phyloP scores from a whole-genome alignment of 1,139 yeast species.

The Pichia sp. region DNA sequence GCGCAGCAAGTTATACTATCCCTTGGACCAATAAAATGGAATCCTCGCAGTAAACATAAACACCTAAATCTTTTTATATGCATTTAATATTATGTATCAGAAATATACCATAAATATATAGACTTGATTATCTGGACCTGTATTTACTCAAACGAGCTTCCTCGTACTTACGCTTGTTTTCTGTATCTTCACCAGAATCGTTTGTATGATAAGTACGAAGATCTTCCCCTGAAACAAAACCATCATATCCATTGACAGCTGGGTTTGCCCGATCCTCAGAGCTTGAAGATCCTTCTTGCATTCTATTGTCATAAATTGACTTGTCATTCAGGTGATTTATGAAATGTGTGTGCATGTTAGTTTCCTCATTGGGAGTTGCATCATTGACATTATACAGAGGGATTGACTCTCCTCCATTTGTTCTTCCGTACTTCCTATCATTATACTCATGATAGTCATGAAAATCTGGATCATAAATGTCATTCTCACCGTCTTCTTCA shows the following conservation, averaged over 20 bases:
- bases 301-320: neutral
- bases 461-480: slow-evolving; percentile 2
- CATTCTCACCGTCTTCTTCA: slow-evolving; percentile 1
- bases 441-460: neutral
- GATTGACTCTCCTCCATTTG: neutral
- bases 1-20: too few species aligned
- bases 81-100: neutral
- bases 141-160: neutral
- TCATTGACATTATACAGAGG: neutral
- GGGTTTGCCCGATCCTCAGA: neutral
- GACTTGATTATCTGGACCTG: neutral
- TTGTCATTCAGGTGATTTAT: slow-evolving; percentile 1
- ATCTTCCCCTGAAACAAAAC: neutral
- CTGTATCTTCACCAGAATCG: neutral
- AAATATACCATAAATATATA: neutral
- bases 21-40: too few species aligned
- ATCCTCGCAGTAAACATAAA: too few species aligned
- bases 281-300: slow-evolving; percentile 9
- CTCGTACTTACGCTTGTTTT: neutral
- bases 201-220: neutral
- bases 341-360: slow-evolving; percentile 7
- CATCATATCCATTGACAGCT: neutral
- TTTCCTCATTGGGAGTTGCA: neutral
- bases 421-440: neutral
- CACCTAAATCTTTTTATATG: neutral